These are phyloP conservation scores for Cryphonectria parasitica DNA, from an alignment of 2,329 filamentous ascomycete genomes.

Conservation along the genomic window DNA sequence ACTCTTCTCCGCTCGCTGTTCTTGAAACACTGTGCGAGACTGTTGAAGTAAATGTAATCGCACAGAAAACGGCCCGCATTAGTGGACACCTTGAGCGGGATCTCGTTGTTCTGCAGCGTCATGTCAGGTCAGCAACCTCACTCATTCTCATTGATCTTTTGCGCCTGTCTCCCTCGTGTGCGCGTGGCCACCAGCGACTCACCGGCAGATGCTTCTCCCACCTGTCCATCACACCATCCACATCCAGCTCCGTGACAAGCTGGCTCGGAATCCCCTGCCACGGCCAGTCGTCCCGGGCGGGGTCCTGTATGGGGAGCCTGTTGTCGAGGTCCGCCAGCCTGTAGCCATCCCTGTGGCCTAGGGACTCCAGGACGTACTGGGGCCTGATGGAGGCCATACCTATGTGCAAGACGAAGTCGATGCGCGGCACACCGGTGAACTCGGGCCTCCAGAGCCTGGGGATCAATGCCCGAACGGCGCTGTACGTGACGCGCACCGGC, in stretches of 20 bases:
- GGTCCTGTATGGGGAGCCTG: conserved; percentile 49
- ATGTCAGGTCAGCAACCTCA: conserved; percentile 17
- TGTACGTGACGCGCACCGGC: conserved; percentile 73
- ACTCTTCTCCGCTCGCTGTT: conserved; percentile 54
- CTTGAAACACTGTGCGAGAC: conserved; percentile 61
- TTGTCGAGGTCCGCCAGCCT: conserved; percentile 71
- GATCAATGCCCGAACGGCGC: conserved; percentile 64
- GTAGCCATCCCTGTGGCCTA: conserved; percentile 75
- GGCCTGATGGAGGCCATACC: conserved; percentile 73
- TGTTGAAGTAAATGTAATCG: conserved; percentile 78
- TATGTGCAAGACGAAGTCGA: conserved; percentile 75
- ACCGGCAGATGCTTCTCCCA: conserved; percentile 60
- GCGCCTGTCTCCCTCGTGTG: background rate
- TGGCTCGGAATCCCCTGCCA: conserved; percentile 60
- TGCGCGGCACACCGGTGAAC: conserved; percentile 40
- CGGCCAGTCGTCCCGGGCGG: conserved; percentile 52
- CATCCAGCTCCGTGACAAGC: conserved; percentile 59
- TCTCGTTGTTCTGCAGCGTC: conserved; percentile 38
- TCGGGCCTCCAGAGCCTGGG: conserved; percentile 63
- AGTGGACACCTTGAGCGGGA: conserved; percentile 63
- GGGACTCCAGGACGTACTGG: conserved; percentile 71
- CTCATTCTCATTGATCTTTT: no score
- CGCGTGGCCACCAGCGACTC: conserved; percentile 33
- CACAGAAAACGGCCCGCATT: conserved; percentile 76
- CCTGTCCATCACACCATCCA: conserved; percentile 58